Base-by-base conservation (phyloP, 345 rosid species). In the Arabis alpina region DNA sequence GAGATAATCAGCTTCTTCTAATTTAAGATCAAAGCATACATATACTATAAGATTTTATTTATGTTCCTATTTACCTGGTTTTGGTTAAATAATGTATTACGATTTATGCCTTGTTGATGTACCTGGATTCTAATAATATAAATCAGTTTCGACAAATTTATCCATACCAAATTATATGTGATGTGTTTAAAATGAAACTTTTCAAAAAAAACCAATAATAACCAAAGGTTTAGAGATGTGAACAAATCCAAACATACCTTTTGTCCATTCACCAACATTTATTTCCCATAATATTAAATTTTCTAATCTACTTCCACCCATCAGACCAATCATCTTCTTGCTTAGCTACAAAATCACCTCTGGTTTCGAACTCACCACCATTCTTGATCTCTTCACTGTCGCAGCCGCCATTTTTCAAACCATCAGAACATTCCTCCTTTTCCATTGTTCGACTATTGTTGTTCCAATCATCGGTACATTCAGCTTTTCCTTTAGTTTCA, bases 361-460 rank as follows among this genome's bases (percentile, higher is more conserved):
- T 15, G 41, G 50, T 53, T 39, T 52, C 70, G 34, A 13, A 34
- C 4, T 58, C 49, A 49, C 23, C 50, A 24, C 9, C 65, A 49
- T 25, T 40, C 34, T 49, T 49, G 3, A 56, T 45, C 47, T 27
- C 65, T 45, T 44, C 36, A n/a, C 54, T 37, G 27, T 30, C 37
- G 15, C n/a, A n/a, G n/a, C 51, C 50, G 15, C 16, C 56, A 2
- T 50, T 82, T 9, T 54, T 54, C 63, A 3, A 67, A 16, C 87
- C 96, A 48, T 80, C 91, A 8, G 85, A 85, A 86, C 90, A 85
- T 51, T 87, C 91, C 11, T 76, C 80, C 62, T 78, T 86, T 42
- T 77, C 86, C 15, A 54, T 70, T 15, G 52, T 68, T 8, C 4
- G 47, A 19, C 15, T 47, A 34, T n/a, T n/a, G 37, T 28, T 28